Evolutionary conservation across 352 stramenopile species (phyloP).

Genomic region (Aphanomyces euteiches): DNA sequence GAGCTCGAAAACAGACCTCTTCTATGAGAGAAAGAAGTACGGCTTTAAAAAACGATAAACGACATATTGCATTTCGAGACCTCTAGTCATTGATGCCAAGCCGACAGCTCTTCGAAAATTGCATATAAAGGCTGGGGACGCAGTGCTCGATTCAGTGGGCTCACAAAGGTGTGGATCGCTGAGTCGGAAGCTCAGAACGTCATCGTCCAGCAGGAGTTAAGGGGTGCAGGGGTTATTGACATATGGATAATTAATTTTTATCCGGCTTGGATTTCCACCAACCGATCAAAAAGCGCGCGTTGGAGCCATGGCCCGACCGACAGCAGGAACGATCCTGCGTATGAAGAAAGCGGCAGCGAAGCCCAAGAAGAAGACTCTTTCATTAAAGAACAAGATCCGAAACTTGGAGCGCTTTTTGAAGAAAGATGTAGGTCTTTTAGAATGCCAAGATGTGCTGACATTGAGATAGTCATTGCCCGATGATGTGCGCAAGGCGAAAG

Average conservation of each 20-base stretch:
- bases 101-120: too few relatives aligned
- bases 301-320: slow-evolving; percentile 10
- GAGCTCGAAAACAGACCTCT: slow-evolving; percentile 95
- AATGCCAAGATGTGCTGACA: too few relatives aligned
- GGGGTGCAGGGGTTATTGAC: neutral
- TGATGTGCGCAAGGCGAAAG: slow-evolving; percentile 19
- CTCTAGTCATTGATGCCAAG: too few relatives aligned
- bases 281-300: neutral
- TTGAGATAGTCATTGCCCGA: slow-evolving; percentile 24
- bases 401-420: slow-evolving; percentile 29
- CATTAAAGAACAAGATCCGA: slow-evolving; percentile 29
- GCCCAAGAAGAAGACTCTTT: slow-evolving; percentile 30
- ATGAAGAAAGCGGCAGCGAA: slow-evolving; percentile 23
- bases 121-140: too few relatives aligned
- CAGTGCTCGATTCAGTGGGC: too few relatives aligned
- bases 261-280: slow-evolving; percentile 7
- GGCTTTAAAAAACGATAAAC: slow-evolving; percentile 88
- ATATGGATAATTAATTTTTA: slow-evolving; percentile 15
- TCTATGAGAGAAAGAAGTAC: slow-evolving; percentile 99
- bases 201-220: too few relatives aligned
- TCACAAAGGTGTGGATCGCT: too few relatives aligned
- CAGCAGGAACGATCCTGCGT: slow-evolving; percentile 29
- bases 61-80: neutral
- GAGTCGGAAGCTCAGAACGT: too few relatives aligned
- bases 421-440: slow-evolving; percentile 22